phyloP scores from a whole-genome alignment of 768 basidiomycete genomes.

The Suillus tomentosus region DNA sequence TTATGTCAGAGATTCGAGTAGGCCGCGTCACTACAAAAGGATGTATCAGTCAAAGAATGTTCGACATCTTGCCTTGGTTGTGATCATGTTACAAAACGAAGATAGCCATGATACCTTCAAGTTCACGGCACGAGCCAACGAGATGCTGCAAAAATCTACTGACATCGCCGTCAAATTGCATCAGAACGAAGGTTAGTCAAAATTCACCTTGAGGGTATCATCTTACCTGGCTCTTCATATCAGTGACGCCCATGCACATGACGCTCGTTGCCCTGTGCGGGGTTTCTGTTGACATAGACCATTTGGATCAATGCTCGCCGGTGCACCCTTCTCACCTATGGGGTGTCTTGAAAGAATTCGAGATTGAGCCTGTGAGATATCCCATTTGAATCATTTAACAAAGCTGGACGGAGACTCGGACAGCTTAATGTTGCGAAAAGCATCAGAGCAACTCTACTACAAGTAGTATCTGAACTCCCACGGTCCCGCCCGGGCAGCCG shows the following conservation, averaged over 20 bases:
- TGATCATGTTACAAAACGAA: constrained; percentile 4
- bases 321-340: constrained; percentile 11
- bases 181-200: constrained; percentile 6
- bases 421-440: constrained; percentile 9
- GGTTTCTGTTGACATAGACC: constrained; percentile 8
- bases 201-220: background rate
- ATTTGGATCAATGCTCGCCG: constrained; percentile 10
- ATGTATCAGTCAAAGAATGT: background rate
- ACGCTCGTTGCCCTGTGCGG: constrained; percentile 13
- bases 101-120: background rate
- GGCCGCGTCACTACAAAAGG: background rate
- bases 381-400: background rate
- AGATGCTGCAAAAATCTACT: constrained; percentile 10
- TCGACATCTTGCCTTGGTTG: background rate
- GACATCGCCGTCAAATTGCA: constrained; percentile 12
- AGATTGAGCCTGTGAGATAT: constrained; percentile 11
- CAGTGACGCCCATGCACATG: constrained; percentile 12
- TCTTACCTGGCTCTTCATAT: constrained; percentile 1
- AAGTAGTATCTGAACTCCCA: background rate
- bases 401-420: background rate
- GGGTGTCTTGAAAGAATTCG: background rate
- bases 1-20: background rate
- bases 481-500: background rate
- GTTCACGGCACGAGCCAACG: background rate
- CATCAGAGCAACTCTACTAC: constrained; percentile 1